These are phyloP conservation scores for Whalleya microplaca DNA, from an alignment of 2,329 filamentous ascomycete species.

Conservation along the genomic window DNA sequence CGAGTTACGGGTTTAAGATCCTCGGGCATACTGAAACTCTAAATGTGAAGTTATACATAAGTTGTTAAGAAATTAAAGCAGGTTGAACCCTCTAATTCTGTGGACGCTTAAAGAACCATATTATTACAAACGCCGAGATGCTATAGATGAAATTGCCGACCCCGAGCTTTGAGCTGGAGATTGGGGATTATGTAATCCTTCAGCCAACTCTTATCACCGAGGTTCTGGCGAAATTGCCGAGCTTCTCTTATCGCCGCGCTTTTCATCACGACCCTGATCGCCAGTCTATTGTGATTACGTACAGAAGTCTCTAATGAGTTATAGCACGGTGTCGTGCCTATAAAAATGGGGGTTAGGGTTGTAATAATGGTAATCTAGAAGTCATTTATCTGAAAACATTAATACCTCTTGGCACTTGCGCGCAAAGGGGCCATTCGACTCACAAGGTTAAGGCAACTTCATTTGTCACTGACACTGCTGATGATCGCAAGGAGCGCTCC, in stretches of 20 bases:
- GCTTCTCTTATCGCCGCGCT: neutral
- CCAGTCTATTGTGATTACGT: no score
- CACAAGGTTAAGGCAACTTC: no score
- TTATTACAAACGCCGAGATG: neutral
- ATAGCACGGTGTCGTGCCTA: no score
- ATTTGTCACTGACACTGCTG: no score
- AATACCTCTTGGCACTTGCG: no score
- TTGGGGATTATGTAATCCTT: neutral
- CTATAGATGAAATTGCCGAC: neutral
- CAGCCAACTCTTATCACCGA: neutral
- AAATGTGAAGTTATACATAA: neutral
- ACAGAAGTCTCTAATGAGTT: no score
- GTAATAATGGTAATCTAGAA: no score
- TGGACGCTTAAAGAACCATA: neutral
- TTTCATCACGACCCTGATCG: neutral
- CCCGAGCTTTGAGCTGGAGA: neutral
- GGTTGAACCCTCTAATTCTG: neutral
- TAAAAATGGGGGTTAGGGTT: no score
- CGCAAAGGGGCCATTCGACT: no score
- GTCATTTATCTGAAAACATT: no score
- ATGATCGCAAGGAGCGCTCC: no score
- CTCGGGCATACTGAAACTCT: slow-evolving; percentile 13
- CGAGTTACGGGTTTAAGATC: slow-evolving; percentile 19
- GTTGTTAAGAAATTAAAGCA: neutral
- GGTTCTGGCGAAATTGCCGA: neutral